Evolutionary conservation across 805 yeast genomes (phyloP).

Genomic region (Nakazawaea molendinolei): DNA sequence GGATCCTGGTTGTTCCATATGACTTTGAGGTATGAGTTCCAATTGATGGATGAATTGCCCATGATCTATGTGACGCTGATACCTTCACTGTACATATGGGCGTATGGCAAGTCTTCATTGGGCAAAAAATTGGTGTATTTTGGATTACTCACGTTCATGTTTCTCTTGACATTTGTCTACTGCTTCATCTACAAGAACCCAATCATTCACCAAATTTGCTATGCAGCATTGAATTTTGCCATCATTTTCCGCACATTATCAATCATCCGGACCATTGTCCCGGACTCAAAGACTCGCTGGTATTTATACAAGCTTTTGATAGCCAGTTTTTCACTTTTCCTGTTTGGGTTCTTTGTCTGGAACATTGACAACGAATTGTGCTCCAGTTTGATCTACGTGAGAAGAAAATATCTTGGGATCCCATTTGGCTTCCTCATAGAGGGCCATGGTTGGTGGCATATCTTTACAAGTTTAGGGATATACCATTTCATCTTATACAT

Average conservation of each 20-base stretch:
- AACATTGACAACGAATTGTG: conserved; percentile 84
- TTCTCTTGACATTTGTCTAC: conserved; percentile 60
- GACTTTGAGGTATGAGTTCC: conserved; percentile 87
- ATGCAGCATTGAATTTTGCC: conserved; percentile 69
- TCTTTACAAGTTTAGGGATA: conserved; percentile 80
- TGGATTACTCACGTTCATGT: conserved; percentile 19
- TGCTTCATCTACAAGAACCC: conserved; percentile 69
- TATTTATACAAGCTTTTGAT: conserved; percentile 22
- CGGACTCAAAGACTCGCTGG: conserved; percentile 16
- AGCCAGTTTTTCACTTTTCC: conserved; percentile 36
- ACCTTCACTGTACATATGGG: conserved; percentile 49
- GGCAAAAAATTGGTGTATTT: conserved; percentile 9
- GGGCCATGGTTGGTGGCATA: conserved; percentile 98
- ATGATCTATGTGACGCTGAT: conserved; percentile 98
- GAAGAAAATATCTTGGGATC: conserved; percentile 60
- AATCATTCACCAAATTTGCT: conserved; percentile 81
- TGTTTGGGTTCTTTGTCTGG: conserved; percentile 80
- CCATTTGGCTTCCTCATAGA: conserved; percentile 73
- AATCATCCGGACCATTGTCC: conserved; percentile 19
- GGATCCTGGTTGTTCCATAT: conserved; percentile 96
- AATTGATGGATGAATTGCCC: conserved; percentile 90
- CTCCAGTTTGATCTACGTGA: conserved; percentile 41
- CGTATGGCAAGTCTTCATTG: conserved; percentile 21
- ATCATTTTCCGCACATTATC: conserved; percentile 54
- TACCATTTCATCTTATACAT: conserved; percentile 77